Evolutionary conservation across 2,329 filamentous ascomycete genomes (phyloP).

Genomic region (Chalara sp.): DNA sequence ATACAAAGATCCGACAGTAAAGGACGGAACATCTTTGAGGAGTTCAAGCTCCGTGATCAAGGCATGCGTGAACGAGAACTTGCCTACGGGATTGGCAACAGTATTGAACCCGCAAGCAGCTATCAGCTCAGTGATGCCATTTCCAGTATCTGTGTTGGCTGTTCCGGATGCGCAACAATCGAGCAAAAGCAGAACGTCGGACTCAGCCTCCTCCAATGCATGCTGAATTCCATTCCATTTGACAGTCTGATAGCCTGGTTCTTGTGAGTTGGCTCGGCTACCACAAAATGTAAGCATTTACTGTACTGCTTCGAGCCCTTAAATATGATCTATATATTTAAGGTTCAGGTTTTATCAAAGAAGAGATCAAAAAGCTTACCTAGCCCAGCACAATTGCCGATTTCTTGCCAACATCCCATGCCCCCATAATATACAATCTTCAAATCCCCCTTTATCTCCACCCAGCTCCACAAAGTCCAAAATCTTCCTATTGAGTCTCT

Average conservation of each 20-base stretch:
- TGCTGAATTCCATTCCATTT: slow-evolving; percentile 74
- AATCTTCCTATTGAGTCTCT: no score
- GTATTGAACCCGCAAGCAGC: slow-evolving; percentile 43
- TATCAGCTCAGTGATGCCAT: slow-evolving; percentile 18
- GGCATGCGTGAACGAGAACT: slow-evolving; percentile 8
- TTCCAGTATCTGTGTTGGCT: slow-evolving; percentile 30
- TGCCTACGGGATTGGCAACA: slow-evolving; percentile 43
- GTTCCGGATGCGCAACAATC: slow-evolving; percentile 42
- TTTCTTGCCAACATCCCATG: no score
- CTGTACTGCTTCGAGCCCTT: no score
- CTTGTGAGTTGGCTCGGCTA: no score
- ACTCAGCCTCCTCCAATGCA: slow-evolving; percentile 58
- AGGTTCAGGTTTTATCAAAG: slow-evolving; percentile 32
- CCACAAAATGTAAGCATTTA: no score
- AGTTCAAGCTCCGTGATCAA: slow-evolving; percentile 41
- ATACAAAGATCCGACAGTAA: slow-evolving; percentile 37
- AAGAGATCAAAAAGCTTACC: no score
- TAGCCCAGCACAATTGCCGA: no score
- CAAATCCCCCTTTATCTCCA: no score
- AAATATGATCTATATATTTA: slow-evolving; percentile 33
- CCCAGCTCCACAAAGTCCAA: no score
- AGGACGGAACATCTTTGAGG: slow-evolving; percentile 39
- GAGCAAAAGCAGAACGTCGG: slow-evolving; percentile 44
- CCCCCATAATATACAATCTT: no score
- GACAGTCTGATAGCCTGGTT: slow-evolving; percentile 39